Base-by-base conservation (phyloP, 2,329 filamentous ascomycete species). In the Xylaria sp. region DNA sequence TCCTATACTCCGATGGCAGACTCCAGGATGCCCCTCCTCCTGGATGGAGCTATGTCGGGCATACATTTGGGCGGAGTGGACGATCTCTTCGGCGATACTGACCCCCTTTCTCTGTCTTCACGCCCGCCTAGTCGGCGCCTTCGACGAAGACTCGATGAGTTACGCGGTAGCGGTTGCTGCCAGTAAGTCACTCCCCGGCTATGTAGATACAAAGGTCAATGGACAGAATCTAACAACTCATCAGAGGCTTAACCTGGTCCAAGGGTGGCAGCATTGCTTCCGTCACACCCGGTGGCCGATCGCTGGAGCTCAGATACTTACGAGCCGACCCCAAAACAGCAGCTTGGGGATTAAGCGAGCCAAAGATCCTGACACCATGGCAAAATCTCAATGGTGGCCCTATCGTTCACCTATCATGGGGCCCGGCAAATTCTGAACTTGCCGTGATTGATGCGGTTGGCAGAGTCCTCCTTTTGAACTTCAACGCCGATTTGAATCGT, bases 391-490 rank as follows among this genome's bases (percentile, higher is more conserved):
- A 85, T 34, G 83, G 85, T 1, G 85, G 85, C 35, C 85, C 83
- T 3, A 79, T 96, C 47, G 85, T 89, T 16, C 92, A 97, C 74
- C 75, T 99, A 8, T 87, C 85, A 55, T 97, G 92, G 91, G 90
- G 89, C 54, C 76, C 80, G 0, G 81, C 83, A 4, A 88, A 85
- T 42, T 86, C 87, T 2, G 94, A 97, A 67, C 80, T 99, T 57
- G 92, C 92, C 1, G 83, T 94, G 16, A 81, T 94, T 60, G 93
- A 97, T 73, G 82, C 86, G 34, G 84, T 85, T 23, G 94, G 93
- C 4, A 84, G 90, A 59, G 83, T 96, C 19, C 83, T 86, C 60
- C 85, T 97, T 56, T 82, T 92, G 65, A 85, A 82, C 52, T 87
- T 92, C 66, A 82, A 83, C 13, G 83, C 87, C 62, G 84, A 86